phyloP scores from a whole-genome alignment of 345 rosid genomes.

The Eucalyptus paniculata region DNA sequence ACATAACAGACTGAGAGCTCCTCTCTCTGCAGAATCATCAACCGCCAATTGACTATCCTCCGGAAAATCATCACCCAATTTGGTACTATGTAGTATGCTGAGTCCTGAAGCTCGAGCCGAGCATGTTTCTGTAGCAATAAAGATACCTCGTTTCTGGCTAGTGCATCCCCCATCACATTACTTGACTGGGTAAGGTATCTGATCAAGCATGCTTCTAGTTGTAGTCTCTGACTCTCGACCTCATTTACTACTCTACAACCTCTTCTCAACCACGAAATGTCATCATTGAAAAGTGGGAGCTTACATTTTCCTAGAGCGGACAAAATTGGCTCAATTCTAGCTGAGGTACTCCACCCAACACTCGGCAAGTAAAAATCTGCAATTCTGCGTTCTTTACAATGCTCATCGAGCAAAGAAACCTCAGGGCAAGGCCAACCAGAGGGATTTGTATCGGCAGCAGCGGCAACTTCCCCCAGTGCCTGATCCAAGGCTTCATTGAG shows the following conservation, averaged over 20 bases:
- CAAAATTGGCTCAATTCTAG: conserved; percentile 25
- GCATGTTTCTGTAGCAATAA: conserved; percentile 63
- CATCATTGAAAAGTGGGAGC: conserved; percentile 56
- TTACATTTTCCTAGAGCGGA: conserved; percentile 33
- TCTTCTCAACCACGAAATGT: conserved; percentile 36
- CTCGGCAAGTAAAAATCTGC: conserved; percentile 49
- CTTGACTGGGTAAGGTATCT: conserved; percentile 51
- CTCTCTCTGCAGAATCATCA: conserved; percentile 25
- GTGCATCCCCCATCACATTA: conserved; percentile 42
- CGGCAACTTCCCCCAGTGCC: conserved; percentile 25
- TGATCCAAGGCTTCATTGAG: conserved; percentile 74
- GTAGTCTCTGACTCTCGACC: conserved; percentile 28
- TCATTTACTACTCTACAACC: conserved; percentile 35
- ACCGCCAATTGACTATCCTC: conserved; percentile 75
- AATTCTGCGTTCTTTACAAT: conserved; percentile 17
- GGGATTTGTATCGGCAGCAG: conserved; percentile 57
- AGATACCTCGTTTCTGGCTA: conserved; percentile 55
- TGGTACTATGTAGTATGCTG: conserved; percentile 48
- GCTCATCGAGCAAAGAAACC: conserved; percentile 27
- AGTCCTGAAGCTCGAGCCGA: conserved; percentile 47
- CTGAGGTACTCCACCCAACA: conserved; percentile 57
- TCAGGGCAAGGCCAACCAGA: conserved; percentile 82
- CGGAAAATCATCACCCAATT: conserved; percentile 57
- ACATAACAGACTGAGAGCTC: conserved; percentile 34
- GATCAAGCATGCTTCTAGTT: conserved; percentile 52